phyloP scores from a whole-genome alignment of 495 filamentous ascomycete species.

The Haplographium delicatum region DNA sequence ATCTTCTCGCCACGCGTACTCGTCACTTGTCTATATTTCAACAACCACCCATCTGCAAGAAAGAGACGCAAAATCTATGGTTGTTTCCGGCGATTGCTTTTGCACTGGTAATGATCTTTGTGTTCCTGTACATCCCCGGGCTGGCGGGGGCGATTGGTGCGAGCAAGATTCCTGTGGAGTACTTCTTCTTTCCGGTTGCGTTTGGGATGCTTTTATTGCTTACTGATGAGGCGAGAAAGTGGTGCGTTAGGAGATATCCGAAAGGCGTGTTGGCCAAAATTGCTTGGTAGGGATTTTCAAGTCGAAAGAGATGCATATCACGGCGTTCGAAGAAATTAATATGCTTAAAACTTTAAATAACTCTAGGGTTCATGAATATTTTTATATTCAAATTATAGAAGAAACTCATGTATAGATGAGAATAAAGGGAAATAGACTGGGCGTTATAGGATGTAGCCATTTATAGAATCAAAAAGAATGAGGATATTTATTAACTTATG shows the following conservation, averaged over 20 bases:
- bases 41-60: constrained; percentile 54
- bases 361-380: too few species aligned
- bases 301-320: not conserved
- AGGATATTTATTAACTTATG: too few species aligned
- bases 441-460: too few species aligned
- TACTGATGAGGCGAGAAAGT: constrained; percentile 53
- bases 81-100: constrained; percentile 60
- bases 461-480: too few species aligned
- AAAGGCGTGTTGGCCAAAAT: constrained; percentile 37
- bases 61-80: constrained; percentile 50
- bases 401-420: too few species aligned
- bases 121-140: constrained; percentile 54
- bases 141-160: constrained; percentile 49
- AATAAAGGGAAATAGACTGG: too few species aligned
- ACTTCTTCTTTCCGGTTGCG: constrained; percentile 59
- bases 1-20: constrained; percentile 57
- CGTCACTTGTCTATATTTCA: constrained; percentile 58
- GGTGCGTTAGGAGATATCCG: constrained; percentile 41
- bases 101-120: constrained; percentile 52
- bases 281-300: constrained; percentile 38
- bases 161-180: constrained; percentile 49
- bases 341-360: too few species aligned
- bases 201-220: constrained; percentile 55
- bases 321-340: too few species aligned
- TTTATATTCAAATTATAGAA: too few species aligned